These are phyloP conservation scores for Bipolaris gigantea DNA, from an alignment of 2,329 filamentous ascomycete species.

Conservation along the genomic window DNA sequence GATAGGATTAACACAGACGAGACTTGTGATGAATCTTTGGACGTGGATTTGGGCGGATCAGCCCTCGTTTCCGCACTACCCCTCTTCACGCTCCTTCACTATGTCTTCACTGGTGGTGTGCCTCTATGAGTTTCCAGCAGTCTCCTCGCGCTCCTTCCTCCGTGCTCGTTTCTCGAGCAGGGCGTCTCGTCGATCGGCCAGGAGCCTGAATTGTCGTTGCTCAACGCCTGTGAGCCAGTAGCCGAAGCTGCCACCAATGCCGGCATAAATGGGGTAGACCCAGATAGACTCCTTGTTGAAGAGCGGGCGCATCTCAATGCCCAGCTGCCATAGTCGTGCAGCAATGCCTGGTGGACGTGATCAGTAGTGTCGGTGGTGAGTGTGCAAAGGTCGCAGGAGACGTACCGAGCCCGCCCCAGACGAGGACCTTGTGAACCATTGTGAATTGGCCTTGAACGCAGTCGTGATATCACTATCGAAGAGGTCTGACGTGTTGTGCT, in stretches of 20 bases:
- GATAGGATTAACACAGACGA: slow-evolving; percentile 4
- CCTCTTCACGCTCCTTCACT: slow-evolving; percentile 1
- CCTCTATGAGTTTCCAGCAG: slow-evolving; percentile 15
- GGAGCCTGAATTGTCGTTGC: slow-evolving; percentile 73
- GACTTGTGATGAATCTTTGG: slow-evolving; percentile 1
- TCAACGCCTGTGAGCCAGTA: slow-evolving; percentile 96
- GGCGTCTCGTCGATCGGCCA: slow-evolving; percentile 75
- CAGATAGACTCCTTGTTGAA: slow-evolving; percentile 82
- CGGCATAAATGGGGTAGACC: slow-evolving; percentile 88
- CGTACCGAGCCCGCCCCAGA: slow-evolving; percentile 92
- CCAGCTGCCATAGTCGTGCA: slow-evolving; percentile 93
- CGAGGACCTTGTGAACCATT: slow-evolving; percentile 65
- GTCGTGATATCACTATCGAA: slow-evolving; percentile 9
- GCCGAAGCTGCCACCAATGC: slow-evolving; percentile 85
- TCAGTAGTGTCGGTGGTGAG: slow-evolving; percentile 25
- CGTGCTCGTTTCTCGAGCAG: slow-evolving; percentile 88
- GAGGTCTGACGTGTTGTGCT: slow-evolving; percentile 10
- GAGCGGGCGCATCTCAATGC: slow-evolving; percentile 96
- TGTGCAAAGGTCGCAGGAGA: slow-evolving; percentile 29
- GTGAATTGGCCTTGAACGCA: slow-evolving; percentile 17
- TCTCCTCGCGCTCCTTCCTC: slow-evolving; percentile 66
- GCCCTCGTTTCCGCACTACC: background rate
- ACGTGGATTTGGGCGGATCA: background rate
- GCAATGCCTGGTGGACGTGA: slow-evolving; percentile 68
- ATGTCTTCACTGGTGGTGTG: background rate